Conservation (phyloP, 768 basidiomycete genomes). For the Tulasnella sp. region DNA sequence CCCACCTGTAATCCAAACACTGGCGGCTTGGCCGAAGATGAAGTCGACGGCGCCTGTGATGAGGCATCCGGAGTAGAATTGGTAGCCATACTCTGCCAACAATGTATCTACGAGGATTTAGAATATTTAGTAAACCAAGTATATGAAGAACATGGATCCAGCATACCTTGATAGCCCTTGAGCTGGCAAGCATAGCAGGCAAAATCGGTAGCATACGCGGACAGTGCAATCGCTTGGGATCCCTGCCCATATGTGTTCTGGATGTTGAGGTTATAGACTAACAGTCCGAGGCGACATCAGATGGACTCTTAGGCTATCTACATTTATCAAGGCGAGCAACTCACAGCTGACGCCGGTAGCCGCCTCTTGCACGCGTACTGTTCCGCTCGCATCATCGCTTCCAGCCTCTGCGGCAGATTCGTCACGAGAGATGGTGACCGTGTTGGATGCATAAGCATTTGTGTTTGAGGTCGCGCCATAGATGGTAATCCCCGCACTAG, state of each 20-base stretch:
- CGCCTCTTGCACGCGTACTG: conserved; percentile 10
- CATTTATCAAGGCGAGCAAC: not conserved
- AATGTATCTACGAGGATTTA: conserved; percentile 10
- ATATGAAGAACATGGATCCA: not conserved
- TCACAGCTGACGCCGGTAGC: conserved; percentile 15
- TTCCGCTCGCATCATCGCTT: conserved; percentile 18
- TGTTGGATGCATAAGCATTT: not conserved
- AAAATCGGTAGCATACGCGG: not conserved
- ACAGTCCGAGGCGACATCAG: not conserved
- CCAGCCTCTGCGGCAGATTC: conserved; percentile 18
- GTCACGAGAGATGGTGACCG: conserved; percentile 6
- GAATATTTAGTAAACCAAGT: too few relatives aligned
- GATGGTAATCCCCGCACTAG: conserved; percentile 4
- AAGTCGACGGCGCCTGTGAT: conserved; percentile 19
- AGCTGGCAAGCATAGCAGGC: conserved; percentile 11
- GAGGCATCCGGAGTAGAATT: conserved; percentile 15
- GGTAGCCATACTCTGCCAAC: conserved; percentile 12
- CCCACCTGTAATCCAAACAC: conserved; percentile 1
- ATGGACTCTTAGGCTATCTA: not conserved
- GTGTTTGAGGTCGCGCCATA: conserved; percentile 12
- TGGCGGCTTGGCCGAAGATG: conserved; percentile 8
- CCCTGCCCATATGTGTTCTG: conserved; percentile 9
- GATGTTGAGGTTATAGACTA: conserved; percentile 15
- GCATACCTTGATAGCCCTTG: conserved; percentile 16
- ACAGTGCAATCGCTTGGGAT: conserved; percentile 12